phyloP scores from a whole-genome alignment of 352 stramenopile species.

The Globisporangium nodosum region DNA sequence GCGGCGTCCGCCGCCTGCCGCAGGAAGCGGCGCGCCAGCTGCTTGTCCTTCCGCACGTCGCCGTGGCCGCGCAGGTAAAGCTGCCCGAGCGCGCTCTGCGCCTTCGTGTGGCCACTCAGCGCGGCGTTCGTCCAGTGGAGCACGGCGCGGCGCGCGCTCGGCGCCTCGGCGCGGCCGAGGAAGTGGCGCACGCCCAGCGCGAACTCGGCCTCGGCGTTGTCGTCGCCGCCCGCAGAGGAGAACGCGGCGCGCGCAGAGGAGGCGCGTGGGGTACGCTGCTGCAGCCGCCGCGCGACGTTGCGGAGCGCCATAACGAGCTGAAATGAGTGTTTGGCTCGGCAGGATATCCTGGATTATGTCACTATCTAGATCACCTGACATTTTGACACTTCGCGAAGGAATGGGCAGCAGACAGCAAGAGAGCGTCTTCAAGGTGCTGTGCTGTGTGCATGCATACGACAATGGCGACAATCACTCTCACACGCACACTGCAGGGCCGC shows the following conservation, averaged over 20 bases:
- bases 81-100: conserved; percentile 62
- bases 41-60: conserved; percentile 36
- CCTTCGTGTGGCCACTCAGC: conserved; percentile 61
- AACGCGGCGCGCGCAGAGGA: not conserved
- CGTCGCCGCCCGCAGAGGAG: not conserved
- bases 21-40: conserved; percentile 48
- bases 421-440: conserved; percentile 41
- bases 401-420: conserved; percentile 35
- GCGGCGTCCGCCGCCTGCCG: conserved; percentile 59
- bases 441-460: not conserved
- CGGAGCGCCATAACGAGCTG: not conserved
- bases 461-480: not conserved
- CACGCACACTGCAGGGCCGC: conserved; percentile 23
- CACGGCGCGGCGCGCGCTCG: conserved; percentile 23
- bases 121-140: conserved; percentile 78
- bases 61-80: conserved; percentile 62
- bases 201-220: conserved; percentile 42
- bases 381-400: conserved; percentile 1
- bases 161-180: conserved; percentile 30
- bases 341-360: not conserved
- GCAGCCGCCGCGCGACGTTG: not conserved
- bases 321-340: not conserved
- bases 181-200: conserved; percentile 54
- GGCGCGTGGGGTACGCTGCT: too few relatives aligned
- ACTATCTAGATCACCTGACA: not conserved